Evolutionary conservation across 805 yeast genomes (phyloP).

Genomic region (Metschnikowia noctiluminum): DNA sequence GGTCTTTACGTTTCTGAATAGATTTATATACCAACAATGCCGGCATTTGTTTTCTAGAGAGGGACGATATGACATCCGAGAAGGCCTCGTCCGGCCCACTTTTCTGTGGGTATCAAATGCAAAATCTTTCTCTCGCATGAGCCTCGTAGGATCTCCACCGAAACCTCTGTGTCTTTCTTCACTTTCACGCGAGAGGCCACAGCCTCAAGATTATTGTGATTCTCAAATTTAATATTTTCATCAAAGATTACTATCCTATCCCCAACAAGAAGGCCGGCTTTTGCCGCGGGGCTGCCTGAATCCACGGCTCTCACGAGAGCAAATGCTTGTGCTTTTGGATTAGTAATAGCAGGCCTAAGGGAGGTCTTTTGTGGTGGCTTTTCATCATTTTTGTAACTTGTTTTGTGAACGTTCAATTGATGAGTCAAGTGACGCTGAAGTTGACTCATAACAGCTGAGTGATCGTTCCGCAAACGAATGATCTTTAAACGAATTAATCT

Average conservation of each 20-base stretch:
- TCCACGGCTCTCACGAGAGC: conserved; percentile 52
- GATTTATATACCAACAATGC: neutral
- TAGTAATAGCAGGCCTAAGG: too few relatives aligned
- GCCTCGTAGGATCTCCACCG: conserved; percentile 32
- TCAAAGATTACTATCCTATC: conserved; percentile 61
- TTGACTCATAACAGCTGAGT: conserved; percentile 43
- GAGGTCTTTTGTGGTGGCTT: too few relatives aligned
- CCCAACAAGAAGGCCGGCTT: conserved; percentile 47
- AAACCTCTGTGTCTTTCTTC: conserved; percentile 28
- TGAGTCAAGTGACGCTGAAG: conserved; percentile 46
- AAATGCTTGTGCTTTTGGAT: conserved; percentile 39
- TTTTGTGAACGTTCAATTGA: conserved; percentile 30
- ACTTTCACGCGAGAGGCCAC: conserved; percentile 44
- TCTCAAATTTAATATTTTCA: conserved; percentile 45
- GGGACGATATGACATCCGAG: conserved; percentile 62
- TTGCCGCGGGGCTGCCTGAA: conserved; percentile 52
- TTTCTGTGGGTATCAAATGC: conserved; percentile 41
- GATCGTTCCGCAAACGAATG: conserved; percentile 69
- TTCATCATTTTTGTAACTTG: too few relatives aligned
- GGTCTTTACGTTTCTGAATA: too few relatives aligned
- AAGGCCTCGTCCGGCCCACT: conserved; percentile 68
- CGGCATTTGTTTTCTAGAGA: neutral
- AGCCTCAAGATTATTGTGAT: conserved; percentile 48
- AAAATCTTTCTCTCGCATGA: conserved; percentile 13
- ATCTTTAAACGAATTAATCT: conserved; percentile 61